Base-by-base conservation (phyloP, 768 basidiomycete species). In the Mycena kentingensis region DNA sequence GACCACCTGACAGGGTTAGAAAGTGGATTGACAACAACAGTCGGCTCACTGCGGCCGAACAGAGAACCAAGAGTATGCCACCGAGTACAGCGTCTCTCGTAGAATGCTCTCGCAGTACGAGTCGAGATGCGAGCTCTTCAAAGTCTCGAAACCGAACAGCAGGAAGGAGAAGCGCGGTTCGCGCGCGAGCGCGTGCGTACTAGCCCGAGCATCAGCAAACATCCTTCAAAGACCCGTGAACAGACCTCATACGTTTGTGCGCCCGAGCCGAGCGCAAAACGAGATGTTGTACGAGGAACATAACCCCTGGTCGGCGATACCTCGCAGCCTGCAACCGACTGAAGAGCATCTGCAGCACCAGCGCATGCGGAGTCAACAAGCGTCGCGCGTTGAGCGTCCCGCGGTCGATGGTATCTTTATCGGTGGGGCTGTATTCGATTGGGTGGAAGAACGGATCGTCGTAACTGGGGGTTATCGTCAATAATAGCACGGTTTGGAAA, bases 21-120 rank as follows among this genome's bases (percentile, higher is more conserved):
- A n/a, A n/a, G n/a, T n/a, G n/a, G n/a, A n/a, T n/a, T n/a, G n/a
- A n/a, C n/a, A n/a, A n/a, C n/a, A n/a, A n/a, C n/a, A n/a, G n/a
- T n/a, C n/a, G n/a, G n/a, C n/a, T n/a, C n/a, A 97, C 95, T 93
- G 93, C 8, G 94, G 88, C n/a, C 88, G 81, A 42, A 87, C 81
- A n/a, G 87, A 74, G 71, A 98, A 99, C 97, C 96, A 98, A 3
- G 85, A 81, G 60, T 92, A 91, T 2, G 93, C 93, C 2, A 85
- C 81, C 5, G 72, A 69, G 67, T 93, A 99, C 5, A 99, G 72
- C 44, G 75, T 76, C 59, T 90, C 83, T 35, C 97, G 81, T 27
- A 93, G 70, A 19, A 77, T 63, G 60, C 84, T 78, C 68, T 98
- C 95, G 49, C 90, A 88, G 54, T 83, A 83, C 0, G 83, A 75